A percentile compares a stretch with the other conserved stretches of the same genome.
These are phyloP conservation scores for Blastobotrys robertii DNA, from an alignment of 805 yeast genomes.

Conservation along the genomic window DNA sequence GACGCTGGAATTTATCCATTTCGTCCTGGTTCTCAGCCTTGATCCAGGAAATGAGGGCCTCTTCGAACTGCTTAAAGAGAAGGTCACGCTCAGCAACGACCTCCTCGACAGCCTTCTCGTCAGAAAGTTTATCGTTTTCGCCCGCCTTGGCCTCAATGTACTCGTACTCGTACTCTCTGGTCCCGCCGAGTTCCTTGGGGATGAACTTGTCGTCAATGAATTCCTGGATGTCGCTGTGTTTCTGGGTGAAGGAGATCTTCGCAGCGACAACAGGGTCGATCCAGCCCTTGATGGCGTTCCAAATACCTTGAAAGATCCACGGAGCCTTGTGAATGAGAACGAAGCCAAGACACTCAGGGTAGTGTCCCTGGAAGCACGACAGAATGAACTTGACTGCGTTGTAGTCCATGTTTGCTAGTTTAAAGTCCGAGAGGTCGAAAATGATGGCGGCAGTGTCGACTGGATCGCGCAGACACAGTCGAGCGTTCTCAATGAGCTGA, in stretches of 20 bases:
- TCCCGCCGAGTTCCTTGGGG: conserved; percentile 71
- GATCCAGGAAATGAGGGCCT: conserved; percentile 71
- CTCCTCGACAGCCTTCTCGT: conserved; percentile 36
- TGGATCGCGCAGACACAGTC: conserved; percentile 64
- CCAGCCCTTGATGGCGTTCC: conserved; percentile 91
- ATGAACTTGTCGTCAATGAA: conserved; percentile 50
- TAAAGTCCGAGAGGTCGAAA: conserved; percentile 79
- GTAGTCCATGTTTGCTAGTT: conserved; percentile 89
- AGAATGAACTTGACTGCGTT: conserved; percentile 83
- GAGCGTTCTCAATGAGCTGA: conserved; percentile 68
- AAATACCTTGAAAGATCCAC: conserved; percentile 90
- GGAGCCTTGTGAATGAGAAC: conserved; percentile 90
- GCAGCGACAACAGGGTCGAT: conserved; percentile 93
- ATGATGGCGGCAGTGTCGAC: conserved; percentile 73
- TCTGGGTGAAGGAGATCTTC: conserved; percentile 76
- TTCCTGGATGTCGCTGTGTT: conserved; percentile 53
- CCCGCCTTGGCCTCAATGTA: conserved; percentile 54
- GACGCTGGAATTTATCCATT: conserved; percentile 40
- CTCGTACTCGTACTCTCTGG: conserved; percentile 44
- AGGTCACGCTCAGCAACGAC: conserved; percentile 45
- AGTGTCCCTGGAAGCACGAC: conserved; percentile 87
- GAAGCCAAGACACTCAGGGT: conserved; percentile 86
- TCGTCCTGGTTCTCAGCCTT: conserved; percentile 39
- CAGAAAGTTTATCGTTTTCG: conserved; percentile 41
- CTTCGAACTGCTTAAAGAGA: conserved; percentile 45